Evolutionary conservation across 495 filamentous ascomycete genomes (phyloP).

Genomic region (Penicillium riverlandense): DNA sequence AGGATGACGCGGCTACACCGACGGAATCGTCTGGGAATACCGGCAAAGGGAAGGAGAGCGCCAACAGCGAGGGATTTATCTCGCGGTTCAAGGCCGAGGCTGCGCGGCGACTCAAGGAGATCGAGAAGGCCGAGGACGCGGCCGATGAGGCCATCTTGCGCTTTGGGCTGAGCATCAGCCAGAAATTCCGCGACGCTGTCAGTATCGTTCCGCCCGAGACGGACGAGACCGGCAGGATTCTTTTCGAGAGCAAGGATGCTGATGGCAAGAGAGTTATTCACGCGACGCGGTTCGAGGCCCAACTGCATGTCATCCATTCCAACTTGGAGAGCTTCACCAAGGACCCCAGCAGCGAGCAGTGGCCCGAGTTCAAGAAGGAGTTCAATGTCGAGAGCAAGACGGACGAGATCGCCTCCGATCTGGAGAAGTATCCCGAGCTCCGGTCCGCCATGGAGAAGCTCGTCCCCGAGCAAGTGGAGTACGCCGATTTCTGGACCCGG

Average conservation of each 20-base stretch:
- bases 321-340: slow-evolving; percentile 75
- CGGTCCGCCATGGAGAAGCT: slow-evolving; percentile 90
- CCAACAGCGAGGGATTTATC: slow-evolving; percentile 69
- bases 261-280: slow-evolving; percentile 88
- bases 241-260: slow-evolving; percentile 89
- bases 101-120: slow-evolving; percentile 76
- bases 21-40: slow-evolving; percentile 20
- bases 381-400: slow-evolving; percentile 85
- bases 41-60: slow-evolving; percentile 50
- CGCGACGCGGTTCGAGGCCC: slow-evolving; percentile 89
- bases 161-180: slow-evolving; percentile 84
- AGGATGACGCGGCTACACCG: slow-evolving; percentile 30
- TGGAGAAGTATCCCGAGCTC: slow-evolving; percentile 85
- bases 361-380: slow-evolving; percentile 60
- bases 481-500: slow-evolving; percentile 83
- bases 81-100: slow-evolving; percentile 79
- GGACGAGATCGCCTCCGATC: slow-evolving; percentile 69
- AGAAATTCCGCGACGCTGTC: slow-evolving; percentile 88
- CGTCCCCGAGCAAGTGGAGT: slow-evolving; percentile 83
- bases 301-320: slow-evolving; percentile 90
- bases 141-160: slow-evolving; percentile 92
- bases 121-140: slow-evolving; percentile 93
- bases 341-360: slow-evolving; percentile 71
- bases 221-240: slow-evolving; percentile 44
- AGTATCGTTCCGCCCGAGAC: slow-evolving; percentile 66